Evolutionary conservation across 2,329 filamentous ascomycete genomes (phyloP).

Genomic region (Pseudocercospora cruenta): DNA sequence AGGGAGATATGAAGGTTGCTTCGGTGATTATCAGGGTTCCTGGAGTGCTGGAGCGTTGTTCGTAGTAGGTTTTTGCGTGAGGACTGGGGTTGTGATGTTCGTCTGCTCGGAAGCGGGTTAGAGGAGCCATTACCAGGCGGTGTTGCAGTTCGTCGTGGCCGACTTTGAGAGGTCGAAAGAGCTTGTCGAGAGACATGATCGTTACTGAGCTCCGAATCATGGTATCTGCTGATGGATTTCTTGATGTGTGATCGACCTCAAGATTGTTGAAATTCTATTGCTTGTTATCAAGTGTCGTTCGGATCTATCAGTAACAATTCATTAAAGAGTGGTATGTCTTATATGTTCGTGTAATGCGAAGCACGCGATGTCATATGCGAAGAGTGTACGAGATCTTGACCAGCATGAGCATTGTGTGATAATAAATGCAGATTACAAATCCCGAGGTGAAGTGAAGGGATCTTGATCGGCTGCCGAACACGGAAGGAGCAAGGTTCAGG

Average conservation of each 20-base stretch:
- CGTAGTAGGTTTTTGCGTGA: constrained; percentile 56
- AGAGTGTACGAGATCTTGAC: not conserved
- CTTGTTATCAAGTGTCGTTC: too few relatives aligned
- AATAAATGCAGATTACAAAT: not conserved
- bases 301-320: not conserved
- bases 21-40: constrained; percentile 65
- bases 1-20: constrained; percentile 55
- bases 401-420: too few relatives aligned
- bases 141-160: constrained; percentile 49
- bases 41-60: constrained; percentile 55
- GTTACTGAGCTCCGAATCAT: not conserved
- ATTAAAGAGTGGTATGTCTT: not conserved
- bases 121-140: constrained; percentile 59
- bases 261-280: too few relatives aligned
- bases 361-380: not conserved
- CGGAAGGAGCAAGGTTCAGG: too few relatives aligned
- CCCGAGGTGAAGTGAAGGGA: not conserved
- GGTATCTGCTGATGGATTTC: not conserved
- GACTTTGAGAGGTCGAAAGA: constrained; percentile 48
- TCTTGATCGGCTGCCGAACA: too few relatives aligned
- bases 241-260: too few relatives aligned
- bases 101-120: constrained; percentile 55
- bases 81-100: constrained; percentile 43
- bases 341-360: not conserved
- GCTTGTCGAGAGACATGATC: constrained; percentile 20